phyloP scores from a whole-genome alignment of 192 early-diverging fungal species.

The Backusella liffmaniae region DNA sequence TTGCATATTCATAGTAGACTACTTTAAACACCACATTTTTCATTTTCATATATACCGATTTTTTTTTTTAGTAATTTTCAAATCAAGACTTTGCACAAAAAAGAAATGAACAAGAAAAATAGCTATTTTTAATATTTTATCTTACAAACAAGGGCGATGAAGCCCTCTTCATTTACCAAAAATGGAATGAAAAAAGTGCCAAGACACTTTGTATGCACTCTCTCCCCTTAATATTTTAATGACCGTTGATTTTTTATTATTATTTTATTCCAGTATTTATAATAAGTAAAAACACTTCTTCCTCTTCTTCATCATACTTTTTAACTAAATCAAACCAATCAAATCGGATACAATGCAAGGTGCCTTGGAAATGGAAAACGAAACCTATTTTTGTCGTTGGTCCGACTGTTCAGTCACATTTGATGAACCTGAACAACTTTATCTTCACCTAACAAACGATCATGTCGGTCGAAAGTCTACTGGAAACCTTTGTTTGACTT shows the following conservation, averaged over 20 bases:
- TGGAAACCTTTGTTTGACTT: conserved; percentile 84
- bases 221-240: conserved; percentile 9
- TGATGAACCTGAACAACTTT: conserved; percentile 80
- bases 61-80: not conserved
- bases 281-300: not conserved
- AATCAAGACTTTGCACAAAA: not conserved
- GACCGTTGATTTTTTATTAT: not conserved
- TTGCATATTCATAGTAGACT: not conserved
- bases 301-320: not conserved
- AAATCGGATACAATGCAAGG: conserved; percentile 5
- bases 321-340: not conserved
- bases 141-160: not conserved
- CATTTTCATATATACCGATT: not conserved
- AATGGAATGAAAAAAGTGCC: conserved; percentile 9
- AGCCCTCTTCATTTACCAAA: conserved; percentile 3
- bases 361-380: conserved; percentile 9
- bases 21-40: not conserved
- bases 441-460: conserved; percentile 80
- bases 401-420: conserved; percentile 51
- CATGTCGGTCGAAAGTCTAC: conserved; percentile 91
- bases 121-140: not conserved
- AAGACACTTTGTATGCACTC: conserved; percentile 9
- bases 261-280: not conserved
- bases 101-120: not conserved
- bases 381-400: conserved; percentile 44